Conservation (phyloP, 2,329 filamentous ascomycete genomes). For the Fusarium armeniacum region DNA sequence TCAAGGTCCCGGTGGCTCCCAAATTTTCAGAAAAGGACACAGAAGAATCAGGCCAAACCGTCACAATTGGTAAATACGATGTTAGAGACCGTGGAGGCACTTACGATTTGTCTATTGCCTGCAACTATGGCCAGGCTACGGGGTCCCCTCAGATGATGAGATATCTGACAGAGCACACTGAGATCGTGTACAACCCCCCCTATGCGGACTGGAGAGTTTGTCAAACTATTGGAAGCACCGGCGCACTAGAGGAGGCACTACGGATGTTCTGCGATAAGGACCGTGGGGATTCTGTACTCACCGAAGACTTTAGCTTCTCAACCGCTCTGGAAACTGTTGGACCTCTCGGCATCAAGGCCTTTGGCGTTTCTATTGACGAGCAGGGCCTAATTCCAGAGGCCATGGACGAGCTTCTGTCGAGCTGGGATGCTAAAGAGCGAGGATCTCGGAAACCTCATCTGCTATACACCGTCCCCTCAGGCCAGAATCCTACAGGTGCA, state of each 20-base stretch:
- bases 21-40: conserved; percentile 79
- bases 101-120: conserved; percentile 85
- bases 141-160: conserved; percentile 90
- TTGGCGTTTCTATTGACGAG: conserved; percentile 66
- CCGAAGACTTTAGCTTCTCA: conserved; percentile 92
- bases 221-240: conserved; percentile 88
- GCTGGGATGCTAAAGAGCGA: conserved; percentile 63
- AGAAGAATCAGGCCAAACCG: conserved; percentile 67
- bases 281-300: conserved; percentile 82
- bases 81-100: conserved; percentile 67
- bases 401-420: conserved; percentile 65
- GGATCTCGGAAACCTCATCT: conserved; percentile 67
- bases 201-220: conserved; percentile 92
- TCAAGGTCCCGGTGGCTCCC: conserved; percentile 79
- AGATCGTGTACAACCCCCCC: conserved; percentile 87
- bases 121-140: conserved; percentile 93
- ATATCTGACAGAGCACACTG: conserved; percentile 94
- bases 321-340: conserved; percentile 73
- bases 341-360: conserved; percentile 66
- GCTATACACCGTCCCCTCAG: conserved; percentile 76
- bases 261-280: conserved; percentile 81
- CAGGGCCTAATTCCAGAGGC: conserved; percentile 66
- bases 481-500: conserved; percentile 91
- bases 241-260: conserved; percentile 84
- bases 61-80: conserved; percentile 88